Evolutionary conservation across 768 basidiomycete genomes (phyloP).

Genomic region (Tremella fuciformis): DNA sequence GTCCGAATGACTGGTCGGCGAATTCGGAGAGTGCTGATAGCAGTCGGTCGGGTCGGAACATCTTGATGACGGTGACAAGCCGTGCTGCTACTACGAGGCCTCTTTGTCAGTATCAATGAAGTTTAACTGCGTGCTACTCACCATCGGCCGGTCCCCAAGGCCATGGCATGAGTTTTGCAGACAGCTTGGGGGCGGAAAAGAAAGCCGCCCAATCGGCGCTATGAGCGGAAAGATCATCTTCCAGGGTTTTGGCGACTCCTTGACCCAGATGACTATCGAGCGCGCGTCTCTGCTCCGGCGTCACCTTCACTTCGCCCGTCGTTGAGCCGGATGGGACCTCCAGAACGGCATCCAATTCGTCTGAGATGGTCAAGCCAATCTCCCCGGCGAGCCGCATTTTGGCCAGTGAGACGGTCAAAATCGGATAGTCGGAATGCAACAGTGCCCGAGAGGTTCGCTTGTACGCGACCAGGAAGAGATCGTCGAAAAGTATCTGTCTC

Average conservation of each 20-base stretch:
- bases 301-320: slow-evolving; percentile 55
- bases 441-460: slow-evolving; percentile 84
- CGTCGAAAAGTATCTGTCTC: slow-evolving; percentile 74
- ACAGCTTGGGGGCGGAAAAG: slow-evolving; percentile 60
- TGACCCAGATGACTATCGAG: slow-evolving; percentile 20
- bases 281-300: slow-evolving; percentile 35
- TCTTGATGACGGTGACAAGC: slow-evolving; percentile 67
- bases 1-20: slow-evolving; percentile 70
- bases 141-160: slow-evolving; percentile 72
- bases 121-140: slow-evolving; percentile 48
- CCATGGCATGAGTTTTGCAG: slow-evolving; percentile 68
- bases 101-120: slow-evolving; percentile 17
- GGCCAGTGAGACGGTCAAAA: slow-evolving; percentile 83
- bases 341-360: slow-evolving; percentile 87
- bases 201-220: slow-evolving; percentile 70
- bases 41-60: slow-evolving; percentile 90
- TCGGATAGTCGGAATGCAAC: slow-evolving; percentile 82
- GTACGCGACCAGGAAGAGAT: slow-evolving; percentile 85
- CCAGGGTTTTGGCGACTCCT: slow-evolving; percentile 24
- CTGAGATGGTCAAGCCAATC: slow-evolving; percentile 55
- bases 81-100: slow-evolving; percentile 74
- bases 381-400: slow-evolving; percentile 76
- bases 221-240: slow-evolving; percentile 41
- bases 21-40: slow-evolving; percentile 76
- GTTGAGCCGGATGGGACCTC: slow-evolving; percentile 55